A percentile compares a stretch with the other conserved stretches of the same genome.
These are phyloP conservation scores for Lupinus albus DNA, from an alignment of 306 rosid species.

Conservation along the genomic window DNA sequence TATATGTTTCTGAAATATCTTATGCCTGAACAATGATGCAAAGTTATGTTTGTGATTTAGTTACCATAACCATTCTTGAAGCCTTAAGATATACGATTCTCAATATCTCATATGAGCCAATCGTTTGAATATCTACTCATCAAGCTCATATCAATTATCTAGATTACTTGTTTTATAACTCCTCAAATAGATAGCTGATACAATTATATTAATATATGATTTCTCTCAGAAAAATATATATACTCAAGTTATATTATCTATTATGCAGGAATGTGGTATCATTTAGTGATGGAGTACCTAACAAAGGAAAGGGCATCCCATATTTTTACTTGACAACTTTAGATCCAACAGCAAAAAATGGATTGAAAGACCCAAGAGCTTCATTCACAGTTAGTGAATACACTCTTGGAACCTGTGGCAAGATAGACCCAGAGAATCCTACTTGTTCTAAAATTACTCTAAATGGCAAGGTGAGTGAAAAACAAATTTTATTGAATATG, in stretches of 20 bases:
- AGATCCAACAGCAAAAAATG: constrained; percentile 84
- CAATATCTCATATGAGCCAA: too few species aligned
- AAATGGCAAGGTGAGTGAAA: constrained; percentile 71
- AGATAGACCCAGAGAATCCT: constrained; percentile 81
- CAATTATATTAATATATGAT: too few species aligned
- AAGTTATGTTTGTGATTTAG: too few species aligned
- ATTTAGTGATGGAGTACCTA: constrained; percentile 78
- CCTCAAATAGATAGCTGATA: too few species aligned
- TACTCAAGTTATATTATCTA: constrained; percentile 8
- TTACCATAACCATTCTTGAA: too few species aligned
- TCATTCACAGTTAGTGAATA: constrained; percentile 81
- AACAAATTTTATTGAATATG: constrained; percentile 1
- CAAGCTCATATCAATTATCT: too few species aligned
- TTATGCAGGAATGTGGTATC: constrained; percentile 84
- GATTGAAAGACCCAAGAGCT: constrained; percentile 65
- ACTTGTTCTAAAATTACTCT: constrained; percentile 83
- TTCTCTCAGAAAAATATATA: too few species aligned
- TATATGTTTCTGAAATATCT: neutral
- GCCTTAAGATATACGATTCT: too few species aligned
- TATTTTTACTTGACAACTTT: constrained; percentile 89
- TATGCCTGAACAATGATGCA: neutral
- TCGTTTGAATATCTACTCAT: too few species aligned
- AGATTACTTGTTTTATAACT: too few species aligned
- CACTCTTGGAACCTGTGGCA: constrained; percentile 88
- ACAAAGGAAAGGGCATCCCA: constrained; percentile 70